phyloP scores from a whole-genome alignment of 140 eudicot genomes.

The Ambrosia hybrid region DNA sequence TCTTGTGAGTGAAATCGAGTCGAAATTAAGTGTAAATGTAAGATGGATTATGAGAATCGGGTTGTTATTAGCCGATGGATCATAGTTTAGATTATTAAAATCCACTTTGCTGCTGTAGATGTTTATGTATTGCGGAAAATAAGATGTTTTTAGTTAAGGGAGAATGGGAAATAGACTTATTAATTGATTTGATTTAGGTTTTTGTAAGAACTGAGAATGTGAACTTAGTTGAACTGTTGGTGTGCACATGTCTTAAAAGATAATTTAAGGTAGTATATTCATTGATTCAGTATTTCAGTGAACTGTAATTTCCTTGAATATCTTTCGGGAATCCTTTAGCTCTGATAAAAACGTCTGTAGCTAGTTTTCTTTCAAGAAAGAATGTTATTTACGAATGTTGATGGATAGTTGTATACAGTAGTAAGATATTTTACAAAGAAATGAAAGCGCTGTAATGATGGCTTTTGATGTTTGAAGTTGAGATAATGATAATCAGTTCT shows the following conservation, averaged over 20 bases:
- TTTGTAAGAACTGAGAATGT: neutral
- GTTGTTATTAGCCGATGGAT: too few relatives aligned
- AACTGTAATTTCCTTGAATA: neutral
- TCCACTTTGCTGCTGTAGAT: too few relatives aligned
- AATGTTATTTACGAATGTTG: neutral
- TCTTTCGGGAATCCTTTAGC: conserved; percentile 1
- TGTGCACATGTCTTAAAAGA: neutral
- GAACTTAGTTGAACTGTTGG: conserved; percentile 3
- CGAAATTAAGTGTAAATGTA: too few relatives aligned
- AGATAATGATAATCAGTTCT: neutral
- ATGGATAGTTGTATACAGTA: neutral
- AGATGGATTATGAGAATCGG: too few relatives aligned
- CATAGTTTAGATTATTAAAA: neutral
- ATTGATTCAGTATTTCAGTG: neutral
- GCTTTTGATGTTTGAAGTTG: neutral
- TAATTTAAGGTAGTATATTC: neutral
- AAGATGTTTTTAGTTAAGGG: too few relatives aligned
- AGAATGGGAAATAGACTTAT: too few relatives aligned
- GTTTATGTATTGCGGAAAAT: too few relatives aligned
- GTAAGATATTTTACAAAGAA: neutral
- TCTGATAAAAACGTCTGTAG: neutral
- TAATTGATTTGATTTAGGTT: neutral
- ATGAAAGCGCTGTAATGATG: neutral
- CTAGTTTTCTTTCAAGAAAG: neutral
- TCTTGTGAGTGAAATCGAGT: too few relatives aligned